Base-by-base conservation (phyloP, 2,329 filamentous ascomycete genomes). In the Peltaster fructicola region DNA sequence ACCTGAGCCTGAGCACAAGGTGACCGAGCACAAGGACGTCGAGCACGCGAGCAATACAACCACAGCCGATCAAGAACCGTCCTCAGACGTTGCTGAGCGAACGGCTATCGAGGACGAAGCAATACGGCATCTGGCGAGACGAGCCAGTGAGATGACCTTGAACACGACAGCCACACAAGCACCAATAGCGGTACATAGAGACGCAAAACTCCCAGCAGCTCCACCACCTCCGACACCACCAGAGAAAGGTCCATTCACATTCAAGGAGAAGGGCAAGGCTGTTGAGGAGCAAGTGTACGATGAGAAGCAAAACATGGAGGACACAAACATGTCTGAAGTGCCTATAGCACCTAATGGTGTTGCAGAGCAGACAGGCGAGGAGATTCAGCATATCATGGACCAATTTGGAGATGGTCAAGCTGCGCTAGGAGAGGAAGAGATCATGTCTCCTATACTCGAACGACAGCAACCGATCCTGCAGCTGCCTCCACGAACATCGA, bases 341-440 rank as follows among this genome's bases (percentile, higher is more conserved):
- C 65, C 68, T 12, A 72, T 82, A 24, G 49, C 47, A 11, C 43
- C 49, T 8, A 40, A 51, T 20, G 47, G 44, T 5, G 34, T 32
- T 1, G 42, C 43, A 2, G 52, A 54, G 20, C 35, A 37, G 4
- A 47, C 44, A 23, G 66, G 67, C 24, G 70, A 69, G 25, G 88
- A 98, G 54, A 93, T 98, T 31, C 80, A 93, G 52, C 91, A 68
- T 46, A 95, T 98, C 48, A 95, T 98, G 80, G 80, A 81, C 34
- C 88, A 95, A 52, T 95, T 95, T 40, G 73, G 76, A 38, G 72
- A 79, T 43, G 69, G 69, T 24, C 69, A 69, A 14, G 69, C 71
- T 25, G 78, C 73, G 0, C 20, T 32, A 5, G 39, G 36, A n/a
- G 41, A 43, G 25, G 73, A 85, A 24, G 80, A 90, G 49, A 81